Conservation (phyloP, 148 eudicot species). For the Chenopodium berlandieri region DNA sequence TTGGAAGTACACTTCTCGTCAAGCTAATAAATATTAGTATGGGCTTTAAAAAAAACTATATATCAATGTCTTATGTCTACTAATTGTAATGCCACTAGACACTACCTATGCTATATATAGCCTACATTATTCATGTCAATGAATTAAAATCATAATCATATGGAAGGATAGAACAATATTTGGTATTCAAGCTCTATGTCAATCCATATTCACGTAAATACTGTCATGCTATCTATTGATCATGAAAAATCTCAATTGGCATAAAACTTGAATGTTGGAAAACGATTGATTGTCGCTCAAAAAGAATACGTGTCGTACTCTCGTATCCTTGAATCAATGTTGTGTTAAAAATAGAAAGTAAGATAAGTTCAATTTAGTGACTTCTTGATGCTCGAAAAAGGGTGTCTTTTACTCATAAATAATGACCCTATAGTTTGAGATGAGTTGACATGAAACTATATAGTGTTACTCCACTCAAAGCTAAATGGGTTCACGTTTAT, state of each 20-base stretch:
- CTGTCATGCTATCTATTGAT: too few relatives aligned
- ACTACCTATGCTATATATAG: neutral
- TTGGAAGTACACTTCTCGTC: neutral
- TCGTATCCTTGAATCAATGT: neutral
- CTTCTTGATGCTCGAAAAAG: neutral
- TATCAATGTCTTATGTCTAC: neutral
- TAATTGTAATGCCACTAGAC: neutral
- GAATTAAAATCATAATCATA: too few relatives aligned
- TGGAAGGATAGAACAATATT: too few relatives aligned
- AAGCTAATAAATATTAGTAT: neutral
- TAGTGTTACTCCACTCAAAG: conserved; percentile 9
- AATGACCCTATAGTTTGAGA: neutral
- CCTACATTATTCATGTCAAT: too few relatives aligned
- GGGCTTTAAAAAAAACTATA: neutral
- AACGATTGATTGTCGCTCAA: too few relatives aligned
- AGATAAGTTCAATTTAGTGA: neutral
- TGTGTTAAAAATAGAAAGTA: neutral
- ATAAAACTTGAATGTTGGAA: neutral
- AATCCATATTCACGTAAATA: too few relatives aligned
- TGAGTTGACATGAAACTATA: conserved; percentile 17
- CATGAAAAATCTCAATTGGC: neutral
- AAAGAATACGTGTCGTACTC: too few relatives aligned
- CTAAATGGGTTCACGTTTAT: conserved; percentile 6
- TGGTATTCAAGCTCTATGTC: too few relatives aligned
- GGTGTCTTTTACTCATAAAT: neutral